These are phyloP conservation scores for Hylodesmum podocarpum DNA, from an alignment of 306 rosid genomes.

Conservation along the genomic window DNA sequence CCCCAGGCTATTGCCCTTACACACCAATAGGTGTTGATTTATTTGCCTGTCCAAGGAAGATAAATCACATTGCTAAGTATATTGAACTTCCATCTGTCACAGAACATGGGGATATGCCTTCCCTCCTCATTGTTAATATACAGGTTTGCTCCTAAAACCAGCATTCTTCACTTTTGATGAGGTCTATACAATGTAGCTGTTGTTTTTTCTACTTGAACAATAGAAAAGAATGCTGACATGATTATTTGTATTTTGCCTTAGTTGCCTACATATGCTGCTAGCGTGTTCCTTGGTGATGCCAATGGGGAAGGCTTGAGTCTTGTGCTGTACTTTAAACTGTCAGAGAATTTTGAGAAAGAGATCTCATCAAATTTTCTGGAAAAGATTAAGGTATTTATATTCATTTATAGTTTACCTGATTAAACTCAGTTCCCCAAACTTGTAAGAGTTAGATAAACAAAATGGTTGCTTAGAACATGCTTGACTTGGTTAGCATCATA, in stretches of 20 bases:
- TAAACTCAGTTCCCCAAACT: background rate
- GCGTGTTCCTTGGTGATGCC: constrained; percentile 71
- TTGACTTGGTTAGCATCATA: background rate
- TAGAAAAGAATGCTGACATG: background rate
- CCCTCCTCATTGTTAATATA: constrained; percentile 82
- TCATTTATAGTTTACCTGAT: background rate
- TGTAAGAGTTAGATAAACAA: background rate
- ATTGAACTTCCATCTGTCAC: constrained; percentile 73
- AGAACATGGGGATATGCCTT: constrained; percentile 57
- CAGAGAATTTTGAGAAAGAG: constrained; percentile 64
- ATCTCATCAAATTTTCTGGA: constrained; percentile 59
- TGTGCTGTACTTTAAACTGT: constrained; percentile 73
- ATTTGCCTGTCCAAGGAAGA: constrained; percentile 62
- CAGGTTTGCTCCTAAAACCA: constrained; percentile 51
- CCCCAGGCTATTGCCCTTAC: constrained; percentile 62
- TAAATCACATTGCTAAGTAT: constrained; percentile 82
- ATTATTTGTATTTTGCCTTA: constrained; percentile 30
- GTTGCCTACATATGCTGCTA: constrained; percentile 86
- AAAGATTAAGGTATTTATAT: constrained; percentile 55
- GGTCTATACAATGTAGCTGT: constrained; percentile 6
- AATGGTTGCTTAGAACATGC: background rate
- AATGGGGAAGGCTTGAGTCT: constrained; percentile 95
- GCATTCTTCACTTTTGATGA: background rate
- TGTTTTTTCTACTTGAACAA: constrained; percentile 8
- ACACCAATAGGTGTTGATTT: constrained; percentile 85